Conservation (phyloP, 139 green algal species). For the Chlorella sorokiniana region DNA sequence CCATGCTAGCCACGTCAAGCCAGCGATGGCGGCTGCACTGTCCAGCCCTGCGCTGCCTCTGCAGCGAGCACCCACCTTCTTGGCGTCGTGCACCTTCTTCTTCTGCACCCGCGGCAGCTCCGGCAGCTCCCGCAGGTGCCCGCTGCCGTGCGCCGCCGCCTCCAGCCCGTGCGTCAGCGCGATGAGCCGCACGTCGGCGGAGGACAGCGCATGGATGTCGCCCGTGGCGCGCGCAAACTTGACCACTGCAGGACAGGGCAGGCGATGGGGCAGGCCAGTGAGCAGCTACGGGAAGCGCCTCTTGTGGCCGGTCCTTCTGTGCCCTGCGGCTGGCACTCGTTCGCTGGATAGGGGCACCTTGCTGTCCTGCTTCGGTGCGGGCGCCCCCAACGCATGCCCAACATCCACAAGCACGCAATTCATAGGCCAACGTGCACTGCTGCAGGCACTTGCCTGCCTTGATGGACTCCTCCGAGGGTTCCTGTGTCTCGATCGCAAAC, state of each 20-base stretch:
- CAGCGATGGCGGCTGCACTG: too few species aligned
- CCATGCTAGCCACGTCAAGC: too few species aligned
- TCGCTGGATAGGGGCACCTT: too few species aligned
- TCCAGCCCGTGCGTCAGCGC: constrained; percentile 85
- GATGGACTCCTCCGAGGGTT: constrained; percentile 74
- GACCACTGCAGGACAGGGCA: constrained; percentile 63
- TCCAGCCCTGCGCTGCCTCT: background rate
- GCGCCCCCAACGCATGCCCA: too few species aligned
- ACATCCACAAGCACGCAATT: too few species aligned
- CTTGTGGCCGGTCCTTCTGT: background rate
- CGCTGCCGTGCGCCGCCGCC: constrained; percentile 59
- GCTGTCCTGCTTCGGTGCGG: too few species aligned
- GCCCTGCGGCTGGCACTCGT: too few species aligned
- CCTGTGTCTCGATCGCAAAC: constrained; percentile 60
- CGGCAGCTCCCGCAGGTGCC: constrained; percentile 65
- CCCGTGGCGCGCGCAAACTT: constrained; percentile 86
- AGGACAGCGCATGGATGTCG: constrained; percentile 85
- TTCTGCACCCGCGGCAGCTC: constrained; percentile 23
- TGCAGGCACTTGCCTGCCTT: constrained; percentile 60
- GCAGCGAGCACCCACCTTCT: too few species aligned
- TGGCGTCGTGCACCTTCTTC: constrained; percentile 24
- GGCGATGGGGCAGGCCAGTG: background rate
- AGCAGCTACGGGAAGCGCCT: background rate
- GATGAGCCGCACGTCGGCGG: constrained; percentile 81
- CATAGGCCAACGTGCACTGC: background rate